Base-by-base conservation (phyloP, 352 stramenopile genomes). In the Pythium diclinum region DNA sequence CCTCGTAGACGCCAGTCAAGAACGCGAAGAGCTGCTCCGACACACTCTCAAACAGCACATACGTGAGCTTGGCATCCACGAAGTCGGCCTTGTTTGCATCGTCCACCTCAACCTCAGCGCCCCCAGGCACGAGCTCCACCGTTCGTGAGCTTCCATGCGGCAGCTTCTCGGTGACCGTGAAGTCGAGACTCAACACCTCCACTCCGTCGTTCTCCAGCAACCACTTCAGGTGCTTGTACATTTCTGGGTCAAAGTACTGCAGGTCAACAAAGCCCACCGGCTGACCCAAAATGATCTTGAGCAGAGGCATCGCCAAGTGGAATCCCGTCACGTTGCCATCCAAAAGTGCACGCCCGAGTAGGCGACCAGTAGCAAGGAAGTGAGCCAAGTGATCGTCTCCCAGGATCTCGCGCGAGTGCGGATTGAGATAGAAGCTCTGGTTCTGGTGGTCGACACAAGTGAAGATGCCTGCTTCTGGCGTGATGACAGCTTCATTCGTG, bases 261-360 rank as follows among this genome's bases (percentile, higher is more conserved):
- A 98, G 78, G 70, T 99, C 96, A 19, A 78, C 78, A 56, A 99
- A 96, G 0, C 83, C 91, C 17, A 99, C 83, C 3, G 97, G 96
- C 63, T 94, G 94, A 34, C 91, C 96, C 7, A 98, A 76, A 17
- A 99, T 89, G 61, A 99, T 89, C 76, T 99, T 99, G 74, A 99
- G 97, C 56, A 99, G 74, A 53, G 97, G 92, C 11, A 94, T 74
- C 11, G 96, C 87, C 51, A 99, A 85, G 67, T 99, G 96, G 38
- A 96, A 94, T 30, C 85, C 78, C 25, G 98, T 91, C 13, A 98
- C 78, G 38, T 98, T 89, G 52, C 92, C 84, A 77, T 99, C 95
- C 6, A 91, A 59, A 30, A 91, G 48, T 2, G 75, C 78, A 1
- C 82, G 77, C 0, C 83, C 81, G 49, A 94, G 68, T 7, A 92